Base-by-base conservation (phyloP, 345 rosid species). In the Salix koriyanagi region DNA sequence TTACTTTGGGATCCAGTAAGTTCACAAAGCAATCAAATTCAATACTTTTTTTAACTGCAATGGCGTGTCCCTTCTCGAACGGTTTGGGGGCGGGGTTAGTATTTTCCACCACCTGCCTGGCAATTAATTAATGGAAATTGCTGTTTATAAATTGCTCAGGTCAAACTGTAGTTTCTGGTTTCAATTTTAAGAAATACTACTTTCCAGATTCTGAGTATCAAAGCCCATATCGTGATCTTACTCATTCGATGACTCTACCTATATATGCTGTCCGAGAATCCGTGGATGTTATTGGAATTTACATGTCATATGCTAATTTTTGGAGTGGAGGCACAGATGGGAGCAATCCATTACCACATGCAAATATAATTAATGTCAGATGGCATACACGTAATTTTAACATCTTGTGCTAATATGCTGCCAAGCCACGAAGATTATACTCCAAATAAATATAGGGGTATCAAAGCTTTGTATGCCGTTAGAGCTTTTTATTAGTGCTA, bases 1-100 rank as follows among this genome's bases (percentile, higher is more conserved):
- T 80, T 92, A 79, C 90, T 82, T 12, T 92, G 97, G 97, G 85
- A 95, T 86, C 94, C 97, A 21, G 97, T 92, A 80, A 94, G 94
- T 76, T 75, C 67, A 65, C 54, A 23, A 58, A 41, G 72, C 71
- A 77, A 67, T 25, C 15, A 69, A 26, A n/a, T 85, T 79, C 32
- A 60, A 6, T 65, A 3, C 28, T 39, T 26, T 41, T 34, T 41
- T 34, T 6, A 16, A 44, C 48, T 44, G 48, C 48, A n/a, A 15
- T 75, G 4, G 12, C 32, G 52, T 32, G 37, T 2, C 16, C 48
- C 4, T 2, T 3, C 46, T 10, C 16, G 3, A 44, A 14, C 1
- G 16, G 16, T 44, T 44, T 41, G 44, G 44, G 44, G 44, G 44
- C 2, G 44, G 44, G 44, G 44, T 9, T 41, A 9, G 44, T 41